These are phyloP conservation scores for Metarhizium humberi DNA, from an alignment of 2,329 filamentous ascomycete species.

Conservation along the genomic window DNA sequence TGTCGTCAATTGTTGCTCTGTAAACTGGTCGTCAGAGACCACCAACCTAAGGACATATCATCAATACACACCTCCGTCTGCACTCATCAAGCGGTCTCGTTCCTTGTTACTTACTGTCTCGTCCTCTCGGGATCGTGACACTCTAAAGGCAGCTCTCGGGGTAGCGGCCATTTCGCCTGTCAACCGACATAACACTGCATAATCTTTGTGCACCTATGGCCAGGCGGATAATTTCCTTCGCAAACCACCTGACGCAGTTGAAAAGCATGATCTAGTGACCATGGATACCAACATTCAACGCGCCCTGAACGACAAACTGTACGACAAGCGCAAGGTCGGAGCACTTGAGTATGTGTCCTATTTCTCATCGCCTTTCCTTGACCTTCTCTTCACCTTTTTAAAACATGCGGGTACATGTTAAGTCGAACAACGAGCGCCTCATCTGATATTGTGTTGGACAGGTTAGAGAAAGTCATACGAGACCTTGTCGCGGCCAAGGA, in stretches of 20 bases:
- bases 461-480: slow-evolving; percentile 83
- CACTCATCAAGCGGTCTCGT: not conserved
- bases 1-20: not conserved
- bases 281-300: slow-evolving; percentile 92
- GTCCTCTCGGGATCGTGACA: not conserved
- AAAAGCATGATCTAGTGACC: slow-evolving; percentile 3
- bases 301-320: slow-evolving; percentile 93
- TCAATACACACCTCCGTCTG: not conserved
- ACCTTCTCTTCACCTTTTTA: slow-evolving; percentile 1
- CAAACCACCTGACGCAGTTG: not conserved
- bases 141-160: not conserved
- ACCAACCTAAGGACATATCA: not conserved
- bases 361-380: not conserved
- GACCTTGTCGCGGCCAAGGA: slow-evolving; percentile 71
- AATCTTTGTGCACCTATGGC: not conserved
- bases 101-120: not conserved
- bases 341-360: slow-evolving; percentile 71
- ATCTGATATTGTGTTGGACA: slow-evolving; percentile 27
- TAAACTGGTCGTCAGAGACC: not conserved
- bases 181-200: not conserved
- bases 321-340: slow-evolving; percentile 94
- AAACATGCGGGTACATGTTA: not conserved
- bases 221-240: not conserved
- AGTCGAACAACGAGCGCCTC: not conserved
- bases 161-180: not conserved